Conservation (phyloP, 441 rosid genomes). For the Gossypium laxum region DNA sequence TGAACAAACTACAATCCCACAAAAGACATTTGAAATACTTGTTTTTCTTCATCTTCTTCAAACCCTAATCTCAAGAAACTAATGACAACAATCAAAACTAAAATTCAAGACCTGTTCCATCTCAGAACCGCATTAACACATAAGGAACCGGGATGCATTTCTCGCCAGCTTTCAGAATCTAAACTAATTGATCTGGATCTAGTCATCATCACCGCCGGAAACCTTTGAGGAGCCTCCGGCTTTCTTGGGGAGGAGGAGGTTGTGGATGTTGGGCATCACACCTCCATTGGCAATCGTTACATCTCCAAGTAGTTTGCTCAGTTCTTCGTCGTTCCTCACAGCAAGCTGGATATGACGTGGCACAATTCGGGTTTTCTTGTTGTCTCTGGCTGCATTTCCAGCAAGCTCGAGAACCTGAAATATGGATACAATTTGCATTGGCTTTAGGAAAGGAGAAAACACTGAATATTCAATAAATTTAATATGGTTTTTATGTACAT, state of each 20-base stretch:
- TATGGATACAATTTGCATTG: background rate
- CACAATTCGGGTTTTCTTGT: slow-evolving; percentile 80
- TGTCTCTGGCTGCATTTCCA: slow-evolving; percentile 86
- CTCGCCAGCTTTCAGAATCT: background rate
- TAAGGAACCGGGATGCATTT: background rate
- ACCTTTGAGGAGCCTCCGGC: slow-evolving; percentile 60
- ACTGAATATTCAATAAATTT: background rate
- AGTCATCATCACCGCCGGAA: slow-evolving; percentile 39
- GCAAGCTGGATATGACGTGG: slow-evolving; percentile 91
- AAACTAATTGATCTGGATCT: background rate
- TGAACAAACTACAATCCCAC: background rate
- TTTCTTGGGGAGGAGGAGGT: slow-evolving; percentile 79
- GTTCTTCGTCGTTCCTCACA: slow-evolving; percentile 79
- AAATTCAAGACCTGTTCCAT: background rate
- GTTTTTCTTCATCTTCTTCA: background rate
- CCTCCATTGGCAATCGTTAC: slow-evolving; percentile 91
- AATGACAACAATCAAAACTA: background rate
- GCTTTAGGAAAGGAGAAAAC: background rate
- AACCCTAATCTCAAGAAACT: slow-evolving; percentile 9
- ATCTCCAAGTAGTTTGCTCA: slow-evolving; percentile 83
- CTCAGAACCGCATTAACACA: background rate
- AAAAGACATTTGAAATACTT: background rate
- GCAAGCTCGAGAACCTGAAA: slow-evolving; percentile 79
- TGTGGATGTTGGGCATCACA: slow-evolving; percentile 93
- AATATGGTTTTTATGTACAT: background rate